A percentile compares a stretch with the other conserved stretches of the same genome.
Evolutionary conservation across 2,329 filamentous ascomycete species (phyloP).

Genomic region (Aspergillus uvarum): DNA sequence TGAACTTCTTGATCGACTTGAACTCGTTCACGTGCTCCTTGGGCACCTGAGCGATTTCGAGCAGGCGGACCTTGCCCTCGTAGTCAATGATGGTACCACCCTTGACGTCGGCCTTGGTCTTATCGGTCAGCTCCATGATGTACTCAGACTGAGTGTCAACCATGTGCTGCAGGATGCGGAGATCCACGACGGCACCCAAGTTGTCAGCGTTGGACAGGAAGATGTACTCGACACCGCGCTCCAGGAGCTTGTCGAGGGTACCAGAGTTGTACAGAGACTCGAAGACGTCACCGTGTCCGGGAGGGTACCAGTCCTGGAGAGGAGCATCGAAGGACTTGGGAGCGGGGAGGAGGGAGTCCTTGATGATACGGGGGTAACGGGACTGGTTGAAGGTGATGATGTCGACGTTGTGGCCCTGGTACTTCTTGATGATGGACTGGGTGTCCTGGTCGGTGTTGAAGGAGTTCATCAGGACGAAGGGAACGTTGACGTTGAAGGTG

Average conservation of each 20-base stretch:
- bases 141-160: conserved; percentile 95
- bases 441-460: conserved; percentile 99
- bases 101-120: conserved; percentile 99
- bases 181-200: conserved; percentile 93
- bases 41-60: conserved; percentile 98
- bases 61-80: conserved; percentile 91
- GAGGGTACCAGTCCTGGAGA: conserved; percentile 97
- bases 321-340: conserved; percentile 84
- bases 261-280: conserved; percentile 99
- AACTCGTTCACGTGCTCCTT: conserved; percentile 99
- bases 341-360: conserved; percentile 95
- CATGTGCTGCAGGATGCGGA: conserved; percentile 99
- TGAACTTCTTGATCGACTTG: conserved; percentile 99
- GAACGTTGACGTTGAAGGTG: conserved; percentile 95
- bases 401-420: conserved; percentile 99
- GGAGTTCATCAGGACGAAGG: conserved; percentile 99
- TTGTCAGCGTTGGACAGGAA: conserved; percentile 99
- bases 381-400: conserved; percentile 99
- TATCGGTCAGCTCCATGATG: conserved; percentile 99
- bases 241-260: conserved; percentile 92
- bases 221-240: conserved; percentile 93
- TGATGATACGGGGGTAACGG: conserved; percentile 93
- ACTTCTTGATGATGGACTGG: conserved; percentile 99
- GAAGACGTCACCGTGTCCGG: conserved; percentile 98
- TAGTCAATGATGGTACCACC: conserved; percentile 99